Evolutionary conservation across 2,329 filamentous ascomycete species (phyloP).

Genomic region (Arthrobotrys megalospora): DNA sequence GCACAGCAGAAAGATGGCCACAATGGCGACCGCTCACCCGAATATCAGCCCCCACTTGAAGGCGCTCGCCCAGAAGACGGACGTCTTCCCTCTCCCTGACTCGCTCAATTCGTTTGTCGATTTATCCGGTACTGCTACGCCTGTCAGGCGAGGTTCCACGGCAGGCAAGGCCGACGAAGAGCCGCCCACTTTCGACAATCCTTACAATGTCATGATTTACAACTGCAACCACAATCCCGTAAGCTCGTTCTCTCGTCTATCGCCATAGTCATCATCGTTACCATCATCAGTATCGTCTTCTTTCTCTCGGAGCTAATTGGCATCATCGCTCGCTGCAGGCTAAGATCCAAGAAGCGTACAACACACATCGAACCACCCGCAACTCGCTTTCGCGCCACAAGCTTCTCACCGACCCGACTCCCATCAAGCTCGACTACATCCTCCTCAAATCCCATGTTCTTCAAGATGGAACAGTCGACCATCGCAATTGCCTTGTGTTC

Average conservation of each 20-base stretch:
- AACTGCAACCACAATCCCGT: slow-evolving; percentile 79
- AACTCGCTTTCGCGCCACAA: slow-evolving; percentile 82
- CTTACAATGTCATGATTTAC: slow-evolving; percentile 81
- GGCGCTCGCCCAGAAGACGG: slow-evolving; percentile 44
- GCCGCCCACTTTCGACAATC: slow-evolving; percentile 72
- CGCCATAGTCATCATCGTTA: neutral
- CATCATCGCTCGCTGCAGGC: slow-evolving; percentile 68
- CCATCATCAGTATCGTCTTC: too few relatives aligned
- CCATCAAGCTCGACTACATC: slow-evolving; percentile 75
- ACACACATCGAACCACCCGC: slow-evolving; percentile 79
- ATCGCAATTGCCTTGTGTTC: slow-evolving; percentile 85
- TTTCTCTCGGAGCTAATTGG: slow-evolving; percentile 35
- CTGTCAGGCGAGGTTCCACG: slow-evolving; percentile 57
- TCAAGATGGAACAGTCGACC: slow-evolving; percentile 71
- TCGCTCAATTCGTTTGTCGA: slow-evolving; percentile 61
- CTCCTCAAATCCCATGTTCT: slow-evolving; percentile 69
- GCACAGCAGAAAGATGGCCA: slow-evolving; percentile 27
- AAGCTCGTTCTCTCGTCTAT: slow-evolving; percentile 65
- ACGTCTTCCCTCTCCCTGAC: slow-evolving; percentile 60
- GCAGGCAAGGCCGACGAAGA: slow-evolving; percentile 35
- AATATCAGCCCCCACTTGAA: slow-evolving; percentile 26
- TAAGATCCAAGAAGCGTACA: slow-evolving; percentile 80
- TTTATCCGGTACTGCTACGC: slow-evolving; percentile 59
- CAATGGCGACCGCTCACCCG: slow-evolving; percentile 32
- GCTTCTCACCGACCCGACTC: slow-evolving; percentile 82